phyloP scores from a whole-genome alignment of 2,329 filamentous ascomycete species.

The Ciborinia camelliae region DNA sequence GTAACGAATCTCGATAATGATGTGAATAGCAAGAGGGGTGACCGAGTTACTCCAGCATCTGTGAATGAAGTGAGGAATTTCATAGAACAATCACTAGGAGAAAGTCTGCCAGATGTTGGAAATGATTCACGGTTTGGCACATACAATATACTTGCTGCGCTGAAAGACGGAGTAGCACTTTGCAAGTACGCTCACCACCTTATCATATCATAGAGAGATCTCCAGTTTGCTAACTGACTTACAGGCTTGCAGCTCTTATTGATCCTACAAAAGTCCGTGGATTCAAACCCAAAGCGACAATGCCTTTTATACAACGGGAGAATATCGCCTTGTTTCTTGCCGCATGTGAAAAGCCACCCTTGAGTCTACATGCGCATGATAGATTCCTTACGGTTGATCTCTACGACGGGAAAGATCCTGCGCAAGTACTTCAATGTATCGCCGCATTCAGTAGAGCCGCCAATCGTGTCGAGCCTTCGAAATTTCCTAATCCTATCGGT shows the following conservation, averaged over 20 bases:
- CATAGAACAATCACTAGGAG: slow-evolving; percentile 79
- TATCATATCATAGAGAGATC: not conserved
- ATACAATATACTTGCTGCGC: slow-evolving; percentile 68
- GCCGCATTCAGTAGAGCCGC: slow-evolving; percentile 88
- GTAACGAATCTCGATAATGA: slow-evolving; percentile 93
- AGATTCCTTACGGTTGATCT: slow-evolving; percentile 96
- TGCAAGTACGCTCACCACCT: slow-evolving; percentile 67
- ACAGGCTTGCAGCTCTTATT: slow-evolving; percentile 73
- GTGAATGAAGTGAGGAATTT: slow-evolving; percentile 80
- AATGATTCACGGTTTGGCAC: slow-evolving; percentile 16
- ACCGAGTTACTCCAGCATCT: slow-evolving; percentile 87
- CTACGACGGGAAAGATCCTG: slow-evolving; percentile 91
- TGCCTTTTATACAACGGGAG: slow-evolving; percentile 99
- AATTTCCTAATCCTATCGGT: slow-evolving; percentile 74
- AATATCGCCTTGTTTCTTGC: slow-evolving; percentile 95
- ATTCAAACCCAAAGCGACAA: slow-evolving; percentile 78
- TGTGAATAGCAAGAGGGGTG: slow-evolving; percentile 86
- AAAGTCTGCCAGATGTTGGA: slow-evolving; percentile 63
- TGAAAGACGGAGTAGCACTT: slow-evolving; percentile 88
- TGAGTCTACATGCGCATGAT: slow-evolving; percentile 89
- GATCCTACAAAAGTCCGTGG: slow-evolving; percentile 74
- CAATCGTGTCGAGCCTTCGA: slow-evolving; percentile 66
- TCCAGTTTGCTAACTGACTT: slow-evolving; percentile 22
- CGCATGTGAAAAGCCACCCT: slow-evolving; percentile 78
- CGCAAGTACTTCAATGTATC: slow-evolving; percentile 91